Base-by-base conservation (phyloP, 2,329 filamentous ascomycete species). In the Pseudogymnoascus pannorum region DNA sequence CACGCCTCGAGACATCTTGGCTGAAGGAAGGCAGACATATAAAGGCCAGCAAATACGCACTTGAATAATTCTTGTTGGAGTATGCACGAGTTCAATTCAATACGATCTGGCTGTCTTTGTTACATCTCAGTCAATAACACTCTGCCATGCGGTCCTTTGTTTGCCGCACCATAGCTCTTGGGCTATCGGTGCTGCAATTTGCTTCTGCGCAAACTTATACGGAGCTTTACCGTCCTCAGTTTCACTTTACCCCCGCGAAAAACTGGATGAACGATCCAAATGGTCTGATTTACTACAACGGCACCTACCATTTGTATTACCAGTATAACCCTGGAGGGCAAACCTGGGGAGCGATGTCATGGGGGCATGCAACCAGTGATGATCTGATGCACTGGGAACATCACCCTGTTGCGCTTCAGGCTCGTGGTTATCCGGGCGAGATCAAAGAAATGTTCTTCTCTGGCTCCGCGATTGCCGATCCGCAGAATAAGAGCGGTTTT, bases 331-430 rank as follows among this genome's bases (percentile, higher is more conserved):
- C n/a, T n/a, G n/a, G n/a, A n/a, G n/a, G n/a, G n/a, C n/a, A n/a
- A n/a, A n/a, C n/a, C n/a, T n/a, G n/a, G n/a, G n/a, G n/a, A n/a
- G n/a, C n/a, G n/a, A n/a, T n/a, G n/a, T n/a, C n/a, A n/a, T n/a
- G n/a, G n/a, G n/a, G n/a, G n/a, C n/a, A n/a, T 67, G 84, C 84
- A 3, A 87, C 82, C 2, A 83, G 80, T 48, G 68, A 72, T 18
- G 84, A 88, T 65, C 72, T 87, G 1, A 85, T 84, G 66, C 80
- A 81, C 61, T 88, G 85, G 85, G 75, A 73, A 1, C 85, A 87
- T 64, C 83, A 86, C 66, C 79, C 79, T 2, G 81, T 87, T 64
- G 84, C 84, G 12, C 72, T 87, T 2, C 6, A 16, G 16, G 26
- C 26, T 18, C 33, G 26, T 31, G 51, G 51, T 18, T 31, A 33